A percentile compares a stretch with the other conserved stretches of the same genome.
These are phyloP conservation scores for Crepidotus variabilis DNA, from an alignment of 768 basidiomycete species.

Conservation along the genomic window DNA sequence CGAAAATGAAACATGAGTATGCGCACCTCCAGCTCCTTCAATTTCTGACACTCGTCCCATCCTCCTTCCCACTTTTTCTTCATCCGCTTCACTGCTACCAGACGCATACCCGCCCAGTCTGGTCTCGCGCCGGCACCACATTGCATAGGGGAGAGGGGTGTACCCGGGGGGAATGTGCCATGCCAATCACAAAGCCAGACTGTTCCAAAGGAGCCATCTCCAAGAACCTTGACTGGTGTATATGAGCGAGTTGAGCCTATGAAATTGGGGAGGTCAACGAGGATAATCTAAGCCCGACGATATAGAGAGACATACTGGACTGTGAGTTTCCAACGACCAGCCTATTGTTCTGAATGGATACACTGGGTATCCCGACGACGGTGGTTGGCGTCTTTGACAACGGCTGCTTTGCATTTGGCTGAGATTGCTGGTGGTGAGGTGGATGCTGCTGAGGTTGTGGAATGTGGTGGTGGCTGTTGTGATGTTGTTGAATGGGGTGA, in stretches of 20 bases:
- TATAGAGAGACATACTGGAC: constrained; percentile 50
- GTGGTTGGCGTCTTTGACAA: constrained; percentile 56
- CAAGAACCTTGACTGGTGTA: constrained; percentile 93
- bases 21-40: constrained; percentile 92
- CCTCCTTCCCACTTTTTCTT: constrained; percentile 97
- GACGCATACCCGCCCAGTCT: constrained; percentile 90
- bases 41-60: constrained; percentile 93
- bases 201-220: constrained; percentile 97
- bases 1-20: constrained; percentile 5
- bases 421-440: constrained; percentile 22
- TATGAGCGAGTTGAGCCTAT: constrained; percentile 84
- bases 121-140: constrained; percentile 88
- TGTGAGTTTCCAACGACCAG: constrained; percentile 72
- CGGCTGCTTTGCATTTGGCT: constrained; percentile 17
- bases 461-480: constrained; percentile 21
- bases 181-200: constrained; percentile 99
- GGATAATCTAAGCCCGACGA: constrained; percentile 3
- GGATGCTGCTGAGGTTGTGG: constrained; percentile 20
- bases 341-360: constrained; percentile 63
- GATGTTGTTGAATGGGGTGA: constrained; percentile 32
- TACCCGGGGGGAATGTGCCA: constrained; percentile 88
- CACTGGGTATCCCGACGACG: constrained; percentile 73
- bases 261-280: constrained; percentile 1
- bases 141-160: constrained; percentile 91
- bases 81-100: constrained; percentile 98